Base-by-base conservation (phyloP, 2,329 filamentous ascomycete genomes). In the Dendrostoma leiphaemia region DNA sequence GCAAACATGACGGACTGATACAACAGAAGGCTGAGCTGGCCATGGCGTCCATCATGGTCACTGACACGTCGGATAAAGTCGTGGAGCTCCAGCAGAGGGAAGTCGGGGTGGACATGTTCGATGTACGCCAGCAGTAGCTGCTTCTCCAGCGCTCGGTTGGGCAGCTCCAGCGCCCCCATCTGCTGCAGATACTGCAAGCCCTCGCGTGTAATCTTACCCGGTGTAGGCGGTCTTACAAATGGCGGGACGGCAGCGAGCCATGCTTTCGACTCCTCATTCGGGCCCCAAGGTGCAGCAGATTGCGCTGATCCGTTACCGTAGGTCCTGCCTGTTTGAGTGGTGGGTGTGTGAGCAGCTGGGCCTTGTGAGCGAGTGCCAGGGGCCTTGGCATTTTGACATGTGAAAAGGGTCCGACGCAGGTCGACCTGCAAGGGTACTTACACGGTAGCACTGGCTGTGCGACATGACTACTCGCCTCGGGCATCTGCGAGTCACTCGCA, bases 1-100 rank as follows among this genome's bases (percentile, higher is more conserved):
- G 91, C 88, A 68, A 97, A 97, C 90, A 97, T 96, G 64, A 96
- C 88, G 10, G 92, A 89, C 67, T 97, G 93, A 70, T 96, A 97
- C 2, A 97, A 75, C 55, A 97, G 82, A 63, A 97, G 75, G 72
- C 92, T 96, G 64, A 91, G 80, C 66, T 85, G 86, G 9, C 87
- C 86, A 61, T 83, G 79, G 44, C 81, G 77, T 13, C 89, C 89
- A 67, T 94, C 88, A 10, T 80, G 77, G 54, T 79, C 76, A 63
- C 85, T 83, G 60, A 91, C 79, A 41, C 81, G 78, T 47, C 74
- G 66, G 54, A 88, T 65, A 61, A 86, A 80, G 67, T 83, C 72
- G 68, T 84, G 70, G 65, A 86, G 65, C 74, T 90, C 91, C 59
- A 97, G 74, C 29, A 96, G 76, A 23, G 93, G 93, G 90, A 97